A percentile compares a stretch with the other conserved stretches of the same genome.
Conservation (phyloP, 345 rosid genomes). For the Lagerstroemia speciosa region DNA sequence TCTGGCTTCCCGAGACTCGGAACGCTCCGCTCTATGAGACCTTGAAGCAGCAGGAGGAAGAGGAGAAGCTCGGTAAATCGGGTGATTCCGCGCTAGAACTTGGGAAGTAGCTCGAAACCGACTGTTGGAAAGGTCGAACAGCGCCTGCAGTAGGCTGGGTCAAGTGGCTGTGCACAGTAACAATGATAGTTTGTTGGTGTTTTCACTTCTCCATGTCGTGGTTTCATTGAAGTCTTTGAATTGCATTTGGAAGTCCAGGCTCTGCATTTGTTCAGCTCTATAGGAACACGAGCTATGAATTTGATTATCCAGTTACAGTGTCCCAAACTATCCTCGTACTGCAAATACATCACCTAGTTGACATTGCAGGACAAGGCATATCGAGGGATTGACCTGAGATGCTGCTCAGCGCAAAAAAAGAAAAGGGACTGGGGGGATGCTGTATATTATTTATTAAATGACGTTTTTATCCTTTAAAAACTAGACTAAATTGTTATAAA, state of each 20-base stretch:
- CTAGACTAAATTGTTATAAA: no score
- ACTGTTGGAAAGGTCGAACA: neutral
- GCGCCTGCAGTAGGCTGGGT: neutral
- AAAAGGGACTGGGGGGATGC: no score
- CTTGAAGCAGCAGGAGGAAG: slow-evolving; percentile 39
- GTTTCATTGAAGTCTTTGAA: neutral
- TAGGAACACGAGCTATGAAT: no score
- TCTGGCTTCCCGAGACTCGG: slow-evolving; percentile 55
- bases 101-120: slow-evolving; percentile 8
- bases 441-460: no score
- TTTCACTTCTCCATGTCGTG: neutral
- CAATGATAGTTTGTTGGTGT: neutral
- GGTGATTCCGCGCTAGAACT: slow-evolving; percentile 13
- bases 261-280: neutral
- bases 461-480: no score
- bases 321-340: no score
- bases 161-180: no score
- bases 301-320: no score
- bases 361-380: no score
- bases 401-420: no score
- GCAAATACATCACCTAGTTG: no score
- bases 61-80: slow-evolving; percentile 19
- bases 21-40: slow-evolving; percentile 64
- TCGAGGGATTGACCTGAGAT: no score
- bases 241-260: neutral